These are phyloP conservation scores for Xylaria sp. DNA, from an alignment of 2,329 filamentous ascomycete species.

Conservation along the genomic window DNA sequence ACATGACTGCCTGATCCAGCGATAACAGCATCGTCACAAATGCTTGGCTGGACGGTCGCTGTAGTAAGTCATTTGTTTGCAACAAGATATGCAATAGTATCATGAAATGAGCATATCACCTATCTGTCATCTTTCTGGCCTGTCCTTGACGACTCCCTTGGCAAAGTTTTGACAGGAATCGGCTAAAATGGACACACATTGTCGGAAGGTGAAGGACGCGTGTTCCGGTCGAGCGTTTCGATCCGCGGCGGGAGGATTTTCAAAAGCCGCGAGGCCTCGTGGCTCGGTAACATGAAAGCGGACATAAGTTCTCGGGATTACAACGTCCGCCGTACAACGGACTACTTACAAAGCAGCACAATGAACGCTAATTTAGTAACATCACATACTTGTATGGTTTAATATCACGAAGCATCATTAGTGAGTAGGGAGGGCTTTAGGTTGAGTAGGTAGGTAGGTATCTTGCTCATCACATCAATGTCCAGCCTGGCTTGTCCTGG, in stretches of 20 bases:
- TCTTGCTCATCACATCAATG: neutral
- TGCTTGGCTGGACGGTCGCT: conserved; percentile 30
- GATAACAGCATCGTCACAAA: conserved; percentile 20
- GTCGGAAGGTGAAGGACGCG: conserved; percentile 24
- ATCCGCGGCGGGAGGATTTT: conserved; percentile 17
- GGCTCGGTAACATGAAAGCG: conserved; percentile 8
- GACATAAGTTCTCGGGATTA: conserved; percentile 12
- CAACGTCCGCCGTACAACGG: neutral
- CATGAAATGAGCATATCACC: conserved; percentile 12
- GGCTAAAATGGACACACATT: conserved; percentile 8
- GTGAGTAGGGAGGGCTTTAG: neutral
- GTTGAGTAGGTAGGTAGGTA: neutral
- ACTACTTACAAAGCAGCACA: neutral
- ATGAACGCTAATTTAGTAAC: neutral
- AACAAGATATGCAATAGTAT: conserved; percentile 21
- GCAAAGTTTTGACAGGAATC: conserved; percentile 10
- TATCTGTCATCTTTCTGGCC: conserved; percentile 18
- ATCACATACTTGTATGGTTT: neutral
- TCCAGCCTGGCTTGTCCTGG: neutral
- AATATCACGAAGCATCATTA: too few species aligned
- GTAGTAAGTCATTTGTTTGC: conserved; percentile 33
- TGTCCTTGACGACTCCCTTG: neutral
- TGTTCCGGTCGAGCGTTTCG: conserved; percentile 12
- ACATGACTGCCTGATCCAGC: conserved; percentile 34
- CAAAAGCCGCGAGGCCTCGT: conserved; percentile 19